Conservation (phyloP, 2,329 filamentous ascomycete genomes). For the Chrysoporthe puriensis region DNA sequence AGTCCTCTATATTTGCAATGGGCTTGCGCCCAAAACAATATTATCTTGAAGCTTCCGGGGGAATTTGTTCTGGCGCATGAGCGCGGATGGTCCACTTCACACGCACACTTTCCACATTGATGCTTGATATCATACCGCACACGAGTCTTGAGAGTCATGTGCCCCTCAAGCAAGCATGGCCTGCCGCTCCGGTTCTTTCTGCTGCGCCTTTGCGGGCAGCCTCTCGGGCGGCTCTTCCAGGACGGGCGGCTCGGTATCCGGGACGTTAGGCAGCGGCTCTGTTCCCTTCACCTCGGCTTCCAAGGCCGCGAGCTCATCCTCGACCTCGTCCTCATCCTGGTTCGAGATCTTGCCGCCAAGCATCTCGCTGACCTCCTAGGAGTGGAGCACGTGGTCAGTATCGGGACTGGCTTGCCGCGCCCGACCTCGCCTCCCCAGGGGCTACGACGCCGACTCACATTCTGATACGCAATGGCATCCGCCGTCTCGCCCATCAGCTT, state of each 20-base stretch:
- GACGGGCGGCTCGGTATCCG: constrained; percentile 33
- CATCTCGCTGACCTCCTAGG: constrained; percentile 88
- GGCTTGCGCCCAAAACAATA: neutral
- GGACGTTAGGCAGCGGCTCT: constrained; percentile 35
- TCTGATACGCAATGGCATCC: constrained; percentile 89
- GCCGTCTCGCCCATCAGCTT: constrained; percentile 92
- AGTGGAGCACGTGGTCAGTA: constrained; percentile 14
- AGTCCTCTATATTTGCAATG: neutral
- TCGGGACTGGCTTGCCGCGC: neutral
- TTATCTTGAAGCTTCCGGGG: neutral
- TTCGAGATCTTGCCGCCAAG: constrained; percentile 86
- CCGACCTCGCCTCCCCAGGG: neutral
- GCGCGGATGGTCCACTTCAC: neutral
- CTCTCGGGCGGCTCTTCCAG: constrained; percentile 26
- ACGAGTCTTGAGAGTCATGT: neutral
- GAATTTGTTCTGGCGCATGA: neutral
- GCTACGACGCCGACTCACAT: constrained; percentile 55
- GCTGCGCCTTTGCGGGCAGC: constrained; percentile 27
- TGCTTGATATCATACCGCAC: neutral
- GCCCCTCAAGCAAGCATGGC: constrained; percentile 34
- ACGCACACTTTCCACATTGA: neutral
- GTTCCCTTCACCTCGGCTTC: constrained; percentile 59
- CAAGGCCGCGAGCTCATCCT: constrained; percentile 87
- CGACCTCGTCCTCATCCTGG: constrained; percentile 96
- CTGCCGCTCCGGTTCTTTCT: constrained; percentile 33